phyloP scores from a whole-genome alignment of 1,284 basidiomycete genomes.

The Sanguinoderma infundibulare region DNA sequence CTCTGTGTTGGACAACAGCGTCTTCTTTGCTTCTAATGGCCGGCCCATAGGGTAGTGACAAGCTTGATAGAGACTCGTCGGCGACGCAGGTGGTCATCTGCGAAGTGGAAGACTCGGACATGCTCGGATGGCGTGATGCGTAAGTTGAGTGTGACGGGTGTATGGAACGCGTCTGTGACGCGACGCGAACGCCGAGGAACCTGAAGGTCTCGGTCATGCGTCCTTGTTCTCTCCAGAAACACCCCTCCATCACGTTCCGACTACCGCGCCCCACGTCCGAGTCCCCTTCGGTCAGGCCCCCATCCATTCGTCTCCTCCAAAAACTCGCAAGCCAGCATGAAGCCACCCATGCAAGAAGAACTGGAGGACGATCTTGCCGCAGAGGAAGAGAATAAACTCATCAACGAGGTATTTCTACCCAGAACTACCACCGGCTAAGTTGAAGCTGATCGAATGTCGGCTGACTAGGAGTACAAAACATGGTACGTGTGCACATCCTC shows the following conservation, averaged over 20 bases:
- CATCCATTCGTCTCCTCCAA: no score
- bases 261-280: not conserved
- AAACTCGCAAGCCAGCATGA: slow-evolving; percentile 43
- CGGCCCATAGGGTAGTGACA: no score
- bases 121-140: not conserved
- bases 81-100: no score
- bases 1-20: not conserved
- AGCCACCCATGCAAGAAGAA: slow-evolving; percentile 68
- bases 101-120: no score
- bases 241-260: not conserved
- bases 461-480: slow-evolving; percentile 77
- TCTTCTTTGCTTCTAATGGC: no score
- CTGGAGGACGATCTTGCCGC: slow-evolving; percentile 82
- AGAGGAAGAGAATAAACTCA: slow-evolving; percentile 89
- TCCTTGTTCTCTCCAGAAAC: slow-evolving; percentile 19
- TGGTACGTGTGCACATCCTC: slow-evolving; percentile 56
- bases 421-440: not conserved
- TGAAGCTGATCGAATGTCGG: not conserved
- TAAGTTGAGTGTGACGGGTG: slow-evolving; percentile 6
- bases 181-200: slow-evolving; percentile 24
- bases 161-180: slow-evolving; percentile 26
- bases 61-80: no score
- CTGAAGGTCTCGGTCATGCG: not conserved
- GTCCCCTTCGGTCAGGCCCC: not conserved
- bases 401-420: slow-evolving; percentile 77